These are phyloP conservation scores for Cochlearia excelsa DNA, from an alignment of 345 rosid species.

Conservation along the genomic window DNA sequence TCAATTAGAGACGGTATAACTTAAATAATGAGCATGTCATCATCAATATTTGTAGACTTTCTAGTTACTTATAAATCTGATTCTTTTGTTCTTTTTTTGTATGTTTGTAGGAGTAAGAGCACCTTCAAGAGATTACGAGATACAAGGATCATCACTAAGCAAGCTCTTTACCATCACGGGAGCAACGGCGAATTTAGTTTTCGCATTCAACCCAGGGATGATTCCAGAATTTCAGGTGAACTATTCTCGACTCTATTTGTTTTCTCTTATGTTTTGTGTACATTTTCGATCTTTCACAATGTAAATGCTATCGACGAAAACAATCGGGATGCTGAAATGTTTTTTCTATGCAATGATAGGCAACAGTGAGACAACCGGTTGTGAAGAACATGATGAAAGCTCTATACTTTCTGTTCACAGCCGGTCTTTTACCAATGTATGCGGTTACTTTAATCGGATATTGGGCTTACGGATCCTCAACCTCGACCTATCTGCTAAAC, in stretches of 20 bases:
- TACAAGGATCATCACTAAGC: conserved; percentile 45
- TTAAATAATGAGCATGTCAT: conserved; percentile 7
- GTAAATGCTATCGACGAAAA: too few relatives aligned
- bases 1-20: conserved; percentile 65
- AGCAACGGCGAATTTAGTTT: conserved; percentile 78
- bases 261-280: neutral
- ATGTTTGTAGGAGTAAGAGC: conserved; percentile 49
- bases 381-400: conserved; percentile 83
- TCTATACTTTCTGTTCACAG: conserved; percentile 74
- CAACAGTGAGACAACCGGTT: conserved; percentile 79
- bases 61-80: conserved; percentile 5
- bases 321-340: neutral
- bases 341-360: conserved; percentile 39
- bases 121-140: conserved; percentile 73
- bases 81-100: neutral
- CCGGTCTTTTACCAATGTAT: conserved; percentile 69
- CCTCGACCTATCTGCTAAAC: conserved; percentile 66
- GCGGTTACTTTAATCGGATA: conserved; percentile 72
- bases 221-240: conserved; percentile 78
- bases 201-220: conserved; percentile 96
- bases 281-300: too few relatives aligned
- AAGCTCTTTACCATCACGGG: conserved; percentile 69
- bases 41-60: neutral
- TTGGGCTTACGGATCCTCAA: conserved; percentile 93
- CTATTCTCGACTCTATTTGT: neutral